Percentiles rank a stretch among this genome's conserved stretches.
These are phyloP conservation scores for Leishmania mexicana DNA, from an alignment of 208 protist genomes.

Conservation along the genomic window DNA sequence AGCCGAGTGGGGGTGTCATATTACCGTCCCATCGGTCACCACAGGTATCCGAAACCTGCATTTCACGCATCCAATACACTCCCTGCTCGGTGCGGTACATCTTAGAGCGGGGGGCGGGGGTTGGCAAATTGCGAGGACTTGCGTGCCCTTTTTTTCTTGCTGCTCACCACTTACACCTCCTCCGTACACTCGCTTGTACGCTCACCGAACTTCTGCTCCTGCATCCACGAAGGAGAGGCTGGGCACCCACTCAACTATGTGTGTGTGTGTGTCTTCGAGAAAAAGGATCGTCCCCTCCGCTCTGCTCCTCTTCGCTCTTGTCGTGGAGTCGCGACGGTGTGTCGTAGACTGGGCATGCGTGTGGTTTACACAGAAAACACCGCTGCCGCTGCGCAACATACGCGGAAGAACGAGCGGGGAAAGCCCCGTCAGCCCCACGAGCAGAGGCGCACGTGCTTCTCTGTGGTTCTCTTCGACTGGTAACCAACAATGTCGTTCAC, in stretches of 20 bases:
- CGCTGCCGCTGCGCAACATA: background rate
- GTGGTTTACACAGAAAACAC: background rate
- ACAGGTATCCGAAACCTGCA: background rate
- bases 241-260: background rate
- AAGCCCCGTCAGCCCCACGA: background rate
- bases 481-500: constrained; percentile 4
- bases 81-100: background rate
- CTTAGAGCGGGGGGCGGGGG: background rate
- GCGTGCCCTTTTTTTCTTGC: background rate
- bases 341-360: background rate
- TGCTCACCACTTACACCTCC: background rate
- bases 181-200: background rate
- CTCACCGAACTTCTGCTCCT: background rate
- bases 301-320: constrained; percentile 1
- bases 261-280: no score
- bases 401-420: background rate
- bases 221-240: background rate
- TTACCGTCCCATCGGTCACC: background rate
- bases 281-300: background rate
- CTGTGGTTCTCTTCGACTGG: background rate
- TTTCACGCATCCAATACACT: background rate
- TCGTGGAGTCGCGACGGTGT: background rate
- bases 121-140: background rate
- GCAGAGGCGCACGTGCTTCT: background rate
- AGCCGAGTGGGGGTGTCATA: background rate